phyloP scores from a whole-genome alignment of 169 alveolate species.

The Plasmodium inui region DNA sequence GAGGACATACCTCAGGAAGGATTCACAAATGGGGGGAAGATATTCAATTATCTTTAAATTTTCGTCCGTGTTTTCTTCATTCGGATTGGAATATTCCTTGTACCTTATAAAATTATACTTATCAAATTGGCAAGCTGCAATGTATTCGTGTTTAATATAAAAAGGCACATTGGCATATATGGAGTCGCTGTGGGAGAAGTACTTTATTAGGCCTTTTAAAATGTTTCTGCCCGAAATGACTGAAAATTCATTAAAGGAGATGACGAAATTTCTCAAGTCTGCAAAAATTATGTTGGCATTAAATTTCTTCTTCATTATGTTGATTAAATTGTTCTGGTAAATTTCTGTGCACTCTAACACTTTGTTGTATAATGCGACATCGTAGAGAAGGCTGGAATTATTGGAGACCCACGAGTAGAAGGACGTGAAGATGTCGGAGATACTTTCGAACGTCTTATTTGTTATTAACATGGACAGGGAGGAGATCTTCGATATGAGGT shows the following conservation, averaged over 20 bases:
- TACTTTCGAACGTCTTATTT: slow-evolving; percentile 58
- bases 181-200: slow-evolving; percentile 78
- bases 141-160: slow-evolving; percentile 81
- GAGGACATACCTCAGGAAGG: slow-evolving; percentile 79
- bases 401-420: slow-evolving; percentile 69
- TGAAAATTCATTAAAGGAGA: slow-evolving; percentile 78
- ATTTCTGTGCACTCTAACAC: slow-evolving; percentile 72
- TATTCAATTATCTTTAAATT: slow-evolving; percentile 80
- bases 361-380: slow-evolving; percentile 61
- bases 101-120: slow-evolving; percentile 80
- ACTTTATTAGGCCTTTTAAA: slow-evolving; percentile 77
- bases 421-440: slow-evolving; percentile 61
- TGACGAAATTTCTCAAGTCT: slow-evolving; percentile 79
- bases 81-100: slow-evolving; percentile 81
- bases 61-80: slow-evolving; percentile 81
- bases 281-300: slow-evolving; percentile 80
- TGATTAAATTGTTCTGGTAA: slow-evolving; percentile 77
- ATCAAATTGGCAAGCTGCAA: slow-evolving; percentile 84
- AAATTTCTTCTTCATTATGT: slow-evolving; percentile 73
- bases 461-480: slow-evolving; percentile 52
- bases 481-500: slow-evolving; percentile 45
- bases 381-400: slow-evolving; percentile 68
- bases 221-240: slow-evolving; percentile 82
- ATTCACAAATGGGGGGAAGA: slow-evolving; percentile 82
- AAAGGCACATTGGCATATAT: slow-evolving; percentile 83